Base-by-base conservation (phyloP, 352 stramenopile genomes). In the Phytophthora capsici region DNA sequence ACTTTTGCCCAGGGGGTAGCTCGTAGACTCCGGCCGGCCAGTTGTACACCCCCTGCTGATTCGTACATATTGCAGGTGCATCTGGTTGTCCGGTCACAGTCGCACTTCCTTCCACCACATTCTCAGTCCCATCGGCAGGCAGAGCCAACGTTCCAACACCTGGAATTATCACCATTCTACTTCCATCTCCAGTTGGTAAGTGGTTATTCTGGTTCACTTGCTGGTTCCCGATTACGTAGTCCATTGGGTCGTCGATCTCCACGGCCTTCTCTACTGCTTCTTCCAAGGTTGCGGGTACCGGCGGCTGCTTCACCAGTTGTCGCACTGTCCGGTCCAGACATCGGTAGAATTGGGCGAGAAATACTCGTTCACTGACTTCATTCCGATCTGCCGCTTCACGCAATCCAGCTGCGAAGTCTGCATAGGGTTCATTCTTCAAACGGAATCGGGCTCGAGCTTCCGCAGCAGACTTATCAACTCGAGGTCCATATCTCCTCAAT, bases 231-330 rank as follows among this genome's bases (percentile, higher is more conserved):
- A n/a, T n/a, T n/a, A 58, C 25, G 8, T 58, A 40, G 6, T 41
- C 51, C 36, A 49, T 40, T 0, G 38, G 36, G 5, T 43, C 37
- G 14, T 58, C 51, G 6, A 58, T 58, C 2, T 50, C 38, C 0
- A 14, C 32, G 8, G 51, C 38, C 8, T 30, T 47, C 1, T 58
- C 51, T 1, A 58, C 51, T 5, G 37, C 37, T 41, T 58, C 38
- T 16, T 50, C 36, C 2, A 58, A 17, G 2, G 16, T 32, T 26
- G 6, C 4, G 2, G 37, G 51, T 5, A 32, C 48, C 2, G 51
- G 37, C 8, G 19, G 20, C n/a, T 30, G 51, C 9, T 48, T 37
- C 0, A 58, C 51, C 6, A 58, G 9, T 20, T 38, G 23, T 10
- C 25, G 38, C 10, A 26, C 38, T 1, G 38, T 49, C 37, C 26